Evolutionary conservation across 2,329 filamentous ascomycete genomes (phyloP).

Genomic region (Acrocalymma vagum): DNA sequence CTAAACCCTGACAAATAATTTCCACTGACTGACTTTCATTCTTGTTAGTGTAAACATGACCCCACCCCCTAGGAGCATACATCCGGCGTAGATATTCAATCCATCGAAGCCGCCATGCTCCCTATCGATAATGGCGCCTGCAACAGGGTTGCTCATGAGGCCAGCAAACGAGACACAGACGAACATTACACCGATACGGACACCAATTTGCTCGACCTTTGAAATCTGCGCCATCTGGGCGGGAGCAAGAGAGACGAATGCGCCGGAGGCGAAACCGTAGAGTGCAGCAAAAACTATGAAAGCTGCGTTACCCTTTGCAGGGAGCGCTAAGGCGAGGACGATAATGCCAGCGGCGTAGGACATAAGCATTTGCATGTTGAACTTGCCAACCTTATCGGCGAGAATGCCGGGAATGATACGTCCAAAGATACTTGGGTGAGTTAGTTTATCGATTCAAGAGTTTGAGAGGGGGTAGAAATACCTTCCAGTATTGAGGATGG

Average conservation of each 20-base stretch:
- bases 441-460: constrained; percentile 46
- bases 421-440: constrained; percentile 59
- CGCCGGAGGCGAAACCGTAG: constrained; percentile 63
- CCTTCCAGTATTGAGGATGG: constrained; percentile 60
- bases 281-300: constrained; percentile 56
- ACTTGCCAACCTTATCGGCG: constrained; percentile 63
- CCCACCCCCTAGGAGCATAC: constrained; percentile 58
- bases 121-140: constrained; percentile 57
- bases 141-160: constrained; percentile 59
- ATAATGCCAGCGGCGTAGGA: constrained; percentile 50
- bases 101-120: constrained; percentile 65
- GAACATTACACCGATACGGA: constrained; percentile 63
- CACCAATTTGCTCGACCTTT: constrained; percentile 62
- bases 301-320: constrained; percentile 52
- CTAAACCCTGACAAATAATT: constrained; percentile 21
- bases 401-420: constrained; percentile 63
- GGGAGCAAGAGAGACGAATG: constrained; percentile 58
- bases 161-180: constrained; percentile 54
- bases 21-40: constrained; percentile 35
- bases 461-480: constrained; percentile 50
- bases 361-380: constrained; percentile 54
- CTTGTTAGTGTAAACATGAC: constrained; percentile 38
- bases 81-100: constrained; percentile 72
- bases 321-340: constrained; percentile 59
- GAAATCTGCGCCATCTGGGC: constrained; percentile 53